A percentile compares a stretch with the other conserved stretches of the same genome.
These are phyloP conservation scores for Rutstroemia sp. DNA, from an alignment of 2,329 filamentous ascomycete genomes.

Conservation along the genomic window DNA sequence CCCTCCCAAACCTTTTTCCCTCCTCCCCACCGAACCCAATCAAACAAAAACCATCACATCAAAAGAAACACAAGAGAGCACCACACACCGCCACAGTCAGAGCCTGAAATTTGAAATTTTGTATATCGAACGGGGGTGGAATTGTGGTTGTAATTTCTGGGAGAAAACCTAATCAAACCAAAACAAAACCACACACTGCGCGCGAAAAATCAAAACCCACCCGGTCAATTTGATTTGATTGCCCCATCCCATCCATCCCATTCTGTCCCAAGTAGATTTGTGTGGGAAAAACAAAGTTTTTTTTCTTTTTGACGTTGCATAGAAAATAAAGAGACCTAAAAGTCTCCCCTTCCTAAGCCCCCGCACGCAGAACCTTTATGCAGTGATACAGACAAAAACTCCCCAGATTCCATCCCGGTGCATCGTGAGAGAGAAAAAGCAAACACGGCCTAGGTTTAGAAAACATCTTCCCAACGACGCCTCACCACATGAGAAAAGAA, in stretches of 20 bases:
- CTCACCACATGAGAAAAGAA: conserved; percentile 3
- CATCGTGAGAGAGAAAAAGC: conserved; percentile 7
- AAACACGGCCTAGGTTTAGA: neutral
- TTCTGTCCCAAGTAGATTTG: neutral
- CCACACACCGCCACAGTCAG: too few species aligned
- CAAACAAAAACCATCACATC: too few species aligned
- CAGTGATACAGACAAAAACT: conserved; percentile 12
- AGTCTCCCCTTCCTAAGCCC: conserved; percentile 9
- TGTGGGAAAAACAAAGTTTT: neutral
- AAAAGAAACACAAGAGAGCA: too few species aligned
- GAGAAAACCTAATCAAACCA: neutral
- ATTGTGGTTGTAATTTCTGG: neutral
- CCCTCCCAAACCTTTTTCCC: too few species aligned
- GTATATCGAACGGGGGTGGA: too few species aligned
- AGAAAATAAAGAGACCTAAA: neutral
- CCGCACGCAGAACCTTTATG: conserved; percentile 8
- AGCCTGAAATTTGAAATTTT: too few species aligned
- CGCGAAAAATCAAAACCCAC: neutral
- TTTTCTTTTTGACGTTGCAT: neutral
- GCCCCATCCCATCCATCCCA: too few species aligned
- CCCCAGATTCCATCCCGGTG: conserved; percentile 10
- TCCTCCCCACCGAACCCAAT: too few species aligned
- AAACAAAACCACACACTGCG: neutral
- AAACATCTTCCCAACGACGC: conserved; percentile 13
- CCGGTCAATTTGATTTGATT: neutral